Evolutionary conservation across 1,284 basidiomycete species (phyloP).

Genomic region (Pascua sp.): DNA sequence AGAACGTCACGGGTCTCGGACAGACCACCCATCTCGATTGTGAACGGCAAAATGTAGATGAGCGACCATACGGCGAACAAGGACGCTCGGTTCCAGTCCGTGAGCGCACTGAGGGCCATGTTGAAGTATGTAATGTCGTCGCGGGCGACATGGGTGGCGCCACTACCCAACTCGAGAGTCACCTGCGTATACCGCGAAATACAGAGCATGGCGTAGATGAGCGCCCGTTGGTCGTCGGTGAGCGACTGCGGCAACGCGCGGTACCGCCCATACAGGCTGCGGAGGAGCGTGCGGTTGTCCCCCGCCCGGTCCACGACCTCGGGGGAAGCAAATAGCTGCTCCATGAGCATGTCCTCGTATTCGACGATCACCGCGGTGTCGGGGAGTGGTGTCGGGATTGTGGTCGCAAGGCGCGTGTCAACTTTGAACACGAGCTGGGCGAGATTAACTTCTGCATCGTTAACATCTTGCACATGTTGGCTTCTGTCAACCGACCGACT

Average conservation of each 20-base stretch:
- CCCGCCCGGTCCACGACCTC: not conserved
- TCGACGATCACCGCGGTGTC: not conserved
- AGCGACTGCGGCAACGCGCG: conserved; percentile 21
- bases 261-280: conserved; percentile 20
- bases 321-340: conserved; percentile 9
- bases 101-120: conserved; percentile 21
- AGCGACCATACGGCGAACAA: conserved; percentile 24
- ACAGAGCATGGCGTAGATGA: conserved; percentile 25
- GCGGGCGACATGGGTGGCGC: not conserved
- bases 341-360: conserved; percentile 23
- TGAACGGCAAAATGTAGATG: conserved; percentile 23
- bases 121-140: conserved; percentile 34
- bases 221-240: conserved; percentile 21
- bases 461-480: not conserved
- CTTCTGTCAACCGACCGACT: not conserved
- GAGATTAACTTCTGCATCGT: not conserved
- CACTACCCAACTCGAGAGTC: not conserved
- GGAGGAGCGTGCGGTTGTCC: conserved; percentile 5
- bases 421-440: conserved; percentile 16
- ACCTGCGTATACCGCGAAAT: conserved; percentile 17
- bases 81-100: conserved; percentile 22
- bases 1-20: conserved; percentile 21
- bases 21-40: conserved; percentile 19
- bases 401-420: conserved; percentile 10
- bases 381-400: conserved; percentile 12